Base-by-base conservation (phyloP, 177 flowering plant genomes). In the Vitis hybrid region DNA sequence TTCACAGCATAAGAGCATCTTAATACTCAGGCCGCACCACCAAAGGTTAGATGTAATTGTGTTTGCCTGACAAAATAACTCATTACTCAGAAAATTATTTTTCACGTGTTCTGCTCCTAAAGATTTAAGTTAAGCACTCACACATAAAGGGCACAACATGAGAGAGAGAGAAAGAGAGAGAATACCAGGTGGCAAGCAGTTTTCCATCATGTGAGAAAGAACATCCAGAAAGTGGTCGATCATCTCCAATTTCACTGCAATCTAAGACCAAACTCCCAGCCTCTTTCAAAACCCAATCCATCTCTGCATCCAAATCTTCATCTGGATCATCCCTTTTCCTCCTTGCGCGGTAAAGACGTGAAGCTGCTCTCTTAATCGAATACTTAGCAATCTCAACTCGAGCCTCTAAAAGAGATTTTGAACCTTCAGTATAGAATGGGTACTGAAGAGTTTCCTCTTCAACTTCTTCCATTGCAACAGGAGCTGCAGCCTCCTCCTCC, bases 371-470 rank as follows among this genome's bases (percentile, higher is more conserved):
- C 51, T 52, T 70, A 45, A 93, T 71, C 5, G 99, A 95, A 74
- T 79, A 90, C 76, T 84, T 89, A 0, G 91, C 87, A 77, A 91
- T 91, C 57, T 83, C 81, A 63, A 80, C 65, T 60, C 99, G 86
- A 17, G 97, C 93, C 48, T 87, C 85, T 54, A 83, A 64, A 17
- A 95, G 88, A 13, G 78, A 85, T 52, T 73, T 81, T 12, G 93
- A 72, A 12, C 99, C 99, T 77, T 93, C 98, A n/a, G 99, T 93
- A 68, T 82, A 95, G 71, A 95, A 95, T 0, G 98, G 99, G 64
- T 95, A 95, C 81, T 89, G 90, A 67, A 85, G 62, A 64, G 75
- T 82, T 58, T 90, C 93, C 62, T 85, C 97, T 14, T 83, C 96
- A 21, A 32, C 81, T 34, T 83, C 92, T 15, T 80, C 89, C 19